Evolutionary conservation across 371 early-diverging fungal species (phyloP), one percentile per base, ranked within the genome.

Genomic region (Mucor sp.): DNA sequence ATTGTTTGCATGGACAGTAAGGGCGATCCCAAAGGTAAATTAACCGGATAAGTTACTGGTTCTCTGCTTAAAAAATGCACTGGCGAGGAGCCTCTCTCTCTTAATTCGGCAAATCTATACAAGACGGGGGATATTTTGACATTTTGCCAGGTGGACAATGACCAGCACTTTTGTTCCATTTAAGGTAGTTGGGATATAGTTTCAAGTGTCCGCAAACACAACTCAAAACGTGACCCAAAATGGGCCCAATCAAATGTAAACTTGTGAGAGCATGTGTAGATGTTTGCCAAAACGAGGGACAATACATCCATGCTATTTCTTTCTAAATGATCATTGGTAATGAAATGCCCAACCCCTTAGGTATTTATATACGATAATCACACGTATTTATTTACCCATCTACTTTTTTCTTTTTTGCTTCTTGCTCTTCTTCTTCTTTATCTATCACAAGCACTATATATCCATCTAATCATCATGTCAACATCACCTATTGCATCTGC

Each of bases 251-350:
- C 60, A 70, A 53, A 59, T 30, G 30, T 4, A 62, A 59, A 62
- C 63, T 62, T 70, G 71, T 19, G 47, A 53, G 55, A 44, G n/a
- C 55, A 66, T 66, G 39, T 62, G 59, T 53, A 53, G 53, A 53
- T 53, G 27, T 44, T 62, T 37, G 35, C 58, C 58, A 41, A 70
- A 59, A 66, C 62, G 70, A 44, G 53, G 19, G 35, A 62, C n/a
- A 35, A 58, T 19, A 30, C 6, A 47, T 48, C 53, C 69, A 69
- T 69, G 61, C 44, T 48, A 39, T 47, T 23, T 27, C 56, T 44
- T 25, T 69, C 64, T 64, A 60, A 58, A 60, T 48, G 56, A 27
- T 58, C n/a, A 70, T 65, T 65, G 65, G 70, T 58, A 41, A 62
- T 32, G 58, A 32, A 4, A 25, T 58, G 50, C 32, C n/a, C 30